Evolutionary conservation across 768 basidiomycete genomes (phyloP).

Genomic region (Strobilomyces echinocephalus): DNA sequence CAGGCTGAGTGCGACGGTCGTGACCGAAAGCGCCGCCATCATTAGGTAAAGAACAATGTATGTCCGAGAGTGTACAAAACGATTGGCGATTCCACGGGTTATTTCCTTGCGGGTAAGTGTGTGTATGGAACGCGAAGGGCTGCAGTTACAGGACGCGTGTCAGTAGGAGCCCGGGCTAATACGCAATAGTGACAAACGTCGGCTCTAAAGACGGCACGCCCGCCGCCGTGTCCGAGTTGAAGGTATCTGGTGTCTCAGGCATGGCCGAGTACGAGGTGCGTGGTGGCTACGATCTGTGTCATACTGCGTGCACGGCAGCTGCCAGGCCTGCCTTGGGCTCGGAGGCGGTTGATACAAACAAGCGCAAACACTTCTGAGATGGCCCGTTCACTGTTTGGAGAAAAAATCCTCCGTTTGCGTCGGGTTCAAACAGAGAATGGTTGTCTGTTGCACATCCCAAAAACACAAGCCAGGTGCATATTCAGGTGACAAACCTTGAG

Average conservation of each 20-base stretch:
- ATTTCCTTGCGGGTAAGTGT: constrained; percentile 80
- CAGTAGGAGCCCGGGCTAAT: constrained; percentile 7
- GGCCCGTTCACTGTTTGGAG: neutral
- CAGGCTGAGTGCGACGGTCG: constrained; percentile 80
- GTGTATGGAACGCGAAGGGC: constrained; percentile 78
- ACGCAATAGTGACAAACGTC: constrained; percentile 26
- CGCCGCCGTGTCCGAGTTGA: constrained; percentile 34
- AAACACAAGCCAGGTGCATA: too few species aligned
- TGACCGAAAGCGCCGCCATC: constrained; percentile 83
- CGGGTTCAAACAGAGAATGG: too few species aligned
- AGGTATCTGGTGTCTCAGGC: constrained; percentile 29
- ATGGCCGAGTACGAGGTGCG: constrained; percentile 25
- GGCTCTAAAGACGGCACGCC: constrained; percentile 27
- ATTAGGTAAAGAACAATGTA: constrained; percentile 86
- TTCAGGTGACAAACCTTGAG: neutral
- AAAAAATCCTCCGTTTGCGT: neutral
- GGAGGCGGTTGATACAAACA: constrained; percentile 23
- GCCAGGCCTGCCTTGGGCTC: neutral
- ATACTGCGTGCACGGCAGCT: constrained; percentile 2
- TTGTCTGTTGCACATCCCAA: too few species aligned
- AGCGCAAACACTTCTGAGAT: constrained; percentile 22
- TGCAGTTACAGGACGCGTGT: constrained; percentile 29
- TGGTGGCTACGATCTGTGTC: constrained; percentile 7
- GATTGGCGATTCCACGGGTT: constrained; percentile 79
- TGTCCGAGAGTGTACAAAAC: constrained; percentile 81